A percentile compares a stretch with the other conserved stretches of the same genome.
These are phyloP conservation scores for Flaveria bidentis DNA, from an alignment of 129 eudicot genomes.

Conservation along the genomic window DNA sequence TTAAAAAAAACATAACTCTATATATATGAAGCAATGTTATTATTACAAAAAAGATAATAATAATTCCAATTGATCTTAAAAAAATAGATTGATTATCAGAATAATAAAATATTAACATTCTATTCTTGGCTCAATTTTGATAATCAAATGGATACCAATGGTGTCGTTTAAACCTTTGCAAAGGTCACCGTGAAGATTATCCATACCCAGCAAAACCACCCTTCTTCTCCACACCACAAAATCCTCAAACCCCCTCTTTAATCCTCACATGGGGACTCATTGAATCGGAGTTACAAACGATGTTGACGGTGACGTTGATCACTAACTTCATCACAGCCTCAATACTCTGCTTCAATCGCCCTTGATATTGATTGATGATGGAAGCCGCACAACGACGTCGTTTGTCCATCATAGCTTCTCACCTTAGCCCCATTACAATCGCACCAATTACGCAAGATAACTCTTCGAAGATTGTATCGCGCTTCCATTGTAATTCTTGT, in stretches of 20 bases:
- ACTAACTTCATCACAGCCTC: slow-evolving; percentile 13
- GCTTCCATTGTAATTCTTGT: slow-evolving; percentile 40
- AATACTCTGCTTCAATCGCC: not conserved
- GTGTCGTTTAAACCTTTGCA: not conserved
- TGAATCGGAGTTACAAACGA: not conserved
- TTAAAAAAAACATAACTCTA: too few relatives aligned
- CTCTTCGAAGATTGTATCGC: slow-evolving; percentile 12
- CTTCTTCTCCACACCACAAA: slow-evolving; percentile 30
- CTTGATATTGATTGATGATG: slow-evolving; percentile 31
- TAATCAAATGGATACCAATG: too few relatives aligned
- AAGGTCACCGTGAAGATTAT: slow-evolving; percentile 16
- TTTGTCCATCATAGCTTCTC: slow-evolving; percentile 54
- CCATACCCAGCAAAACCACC: slow-evolving; percentile 28
- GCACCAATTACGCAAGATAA: not conserved
- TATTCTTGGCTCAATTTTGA: too few relatives aligned
- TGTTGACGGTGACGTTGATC: slow-evolving; percentile 23
- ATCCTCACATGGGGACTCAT: not conserved
- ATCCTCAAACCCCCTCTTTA: not conserved
- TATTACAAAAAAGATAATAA: too few relatives aligned
- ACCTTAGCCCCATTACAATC: slow-evolving; percentile 39
- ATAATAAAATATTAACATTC: too few relatives aligned
- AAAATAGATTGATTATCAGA: too few relatives aligned
- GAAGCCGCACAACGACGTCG: slow-evolving; percentile 55
- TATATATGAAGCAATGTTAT: too few relatives aligned
- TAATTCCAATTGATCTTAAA: too few relatives aligned